Conservation (phyloP, 225 moss, liverwort and hornwort species). For the Rhytidiadelphus loreus region DNA sequence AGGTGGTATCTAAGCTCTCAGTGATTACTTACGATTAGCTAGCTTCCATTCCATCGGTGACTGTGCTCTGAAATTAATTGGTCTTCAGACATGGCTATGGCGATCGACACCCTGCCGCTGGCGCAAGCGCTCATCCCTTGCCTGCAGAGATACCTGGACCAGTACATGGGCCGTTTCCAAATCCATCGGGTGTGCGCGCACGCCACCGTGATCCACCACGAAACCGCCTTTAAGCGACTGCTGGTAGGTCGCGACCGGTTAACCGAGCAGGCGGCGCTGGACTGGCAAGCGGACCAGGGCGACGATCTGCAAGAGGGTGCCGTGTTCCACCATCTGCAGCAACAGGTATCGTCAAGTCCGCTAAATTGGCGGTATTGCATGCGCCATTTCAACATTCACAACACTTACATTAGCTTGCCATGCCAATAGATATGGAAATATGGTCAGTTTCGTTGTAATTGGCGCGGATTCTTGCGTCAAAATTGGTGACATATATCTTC, state of each 20-base stretch:
- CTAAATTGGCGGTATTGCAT: neutral
- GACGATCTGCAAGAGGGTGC: neutral
- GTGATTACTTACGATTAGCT: neutral
- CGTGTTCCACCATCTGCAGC: neutral
- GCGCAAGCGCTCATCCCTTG: neutral
- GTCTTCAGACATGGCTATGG: neutral
- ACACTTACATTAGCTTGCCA: neutral
- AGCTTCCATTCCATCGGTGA: neutral
- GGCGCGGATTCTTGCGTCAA: neutral
- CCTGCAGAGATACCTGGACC: neutral
- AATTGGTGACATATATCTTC: too few species aligned
- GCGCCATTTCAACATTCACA: neutral
- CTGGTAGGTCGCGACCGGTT: neutral
- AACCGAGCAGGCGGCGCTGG: neutral
- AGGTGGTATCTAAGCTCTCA: neutral
- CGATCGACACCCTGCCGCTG: neutral
- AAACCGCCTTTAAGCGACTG: neutral
- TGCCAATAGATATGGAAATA: neutral
- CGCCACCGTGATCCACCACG: neutral
- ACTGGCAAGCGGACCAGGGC: neutral
- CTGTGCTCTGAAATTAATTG: neutral
- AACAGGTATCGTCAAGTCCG: neutral
- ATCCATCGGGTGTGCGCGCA: neutral
- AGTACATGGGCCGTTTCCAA: neutral
- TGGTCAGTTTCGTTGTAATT: neutral